Base-by-base conservation (phyloP, 1,284 basidiomycete species). In the Malassezia yamatoensis region DNA sequence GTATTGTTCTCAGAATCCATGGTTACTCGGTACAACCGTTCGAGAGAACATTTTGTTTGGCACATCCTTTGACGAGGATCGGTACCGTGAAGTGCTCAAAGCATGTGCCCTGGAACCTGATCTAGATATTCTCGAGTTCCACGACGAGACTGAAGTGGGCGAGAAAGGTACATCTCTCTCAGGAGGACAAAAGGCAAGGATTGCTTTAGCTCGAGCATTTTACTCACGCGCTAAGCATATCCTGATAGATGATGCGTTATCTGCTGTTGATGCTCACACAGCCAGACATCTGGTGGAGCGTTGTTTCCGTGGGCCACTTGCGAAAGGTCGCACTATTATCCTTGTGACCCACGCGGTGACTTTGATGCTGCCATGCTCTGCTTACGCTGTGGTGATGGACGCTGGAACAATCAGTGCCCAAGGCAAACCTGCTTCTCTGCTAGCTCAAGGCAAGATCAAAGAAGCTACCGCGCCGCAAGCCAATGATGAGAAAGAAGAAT, bases 1-100 rank as follows among this genome's bases (percentile, higher is more conserved):
- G 0, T 96, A 90, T 76, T 90, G 94, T 11, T 89, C 90, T n/a
- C 91, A 96, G 78, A 81, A 83, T 1, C 84, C 90, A 0, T 90
- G 88, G 88, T 80, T 94, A 35, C 83, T 89, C 54, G 94, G 94
- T 71, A 90, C 88, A 0, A 88, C 86, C 4, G 90, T 96, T 75
- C 85, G 85, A 80, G 88, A 93, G 47, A 96, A 96, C 65, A 93
- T 96, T 61, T 76, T 94, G 20, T 96, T 96, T 76, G 87, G 84
- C 55, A 78, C 88, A 21, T 88, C 88, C 0, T 88, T 81, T 64
- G 81, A 88, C 59, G 82, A 85, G 65, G 81, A 83, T 49, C 81
- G 90, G 3, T 93, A 93, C 68, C 78, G 82, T 49, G 81, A 80
- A 58, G 88, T 87, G 1, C 76, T 94, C 9, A 83, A 86, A 68